These are phyloP conservation scores for Xerocomus potaroensis DNA, from an alignment of 768 basidiomycete species.

Conservation along the genomic window DNA sequence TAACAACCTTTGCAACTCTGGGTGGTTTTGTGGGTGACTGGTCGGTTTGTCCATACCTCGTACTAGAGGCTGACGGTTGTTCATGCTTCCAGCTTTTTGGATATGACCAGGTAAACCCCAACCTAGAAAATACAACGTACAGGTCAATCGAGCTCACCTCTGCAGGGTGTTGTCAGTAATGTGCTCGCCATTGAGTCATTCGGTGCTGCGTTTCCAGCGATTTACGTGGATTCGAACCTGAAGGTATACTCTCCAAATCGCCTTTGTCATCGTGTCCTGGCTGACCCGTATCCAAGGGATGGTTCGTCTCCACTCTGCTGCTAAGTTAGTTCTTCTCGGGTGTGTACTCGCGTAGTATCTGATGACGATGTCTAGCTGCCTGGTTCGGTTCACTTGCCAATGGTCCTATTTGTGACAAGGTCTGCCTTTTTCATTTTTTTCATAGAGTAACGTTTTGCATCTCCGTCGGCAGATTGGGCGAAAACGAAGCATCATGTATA, in stretches of 20 bases:
- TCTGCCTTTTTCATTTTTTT: neutral
- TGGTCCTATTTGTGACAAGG: slow-evolving; percentile 31
- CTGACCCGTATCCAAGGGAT: slow-evolving; percentile 21
- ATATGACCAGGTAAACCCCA: slow-evolving; percentile 24
- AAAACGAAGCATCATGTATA: slow-evolving; percentile 25
- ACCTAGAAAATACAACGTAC: neutral
- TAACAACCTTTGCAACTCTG: slow-evolving; percentile 30
- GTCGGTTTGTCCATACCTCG: neutral
- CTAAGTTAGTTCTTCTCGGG: slow-evolving; percentile 17
- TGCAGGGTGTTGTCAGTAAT: slow-evolving; percentile 30
- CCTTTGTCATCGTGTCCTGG: neutral
- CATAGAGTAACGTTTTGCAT: neutral
- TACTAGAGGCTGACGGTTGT: neutral
- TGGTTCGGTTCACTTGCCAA: slow-evolving; percentile 29
- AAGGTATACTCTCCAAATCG: slow-evolving; percentile 13
- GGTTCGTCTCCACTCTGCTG: slow-evolving; percentile 29
- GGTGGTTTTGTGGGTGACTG: slow-evolving; percentile 28
- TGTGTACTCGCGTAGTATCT: neutral
- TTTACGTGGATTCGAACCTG: slow-evolving; percentile 26
- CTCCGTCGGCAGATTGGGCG: slow-evolving; percentile 21
- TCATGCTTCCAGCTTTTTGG: slow-evolving; percentile 25
- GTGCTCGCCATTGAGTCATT: slow-evolving; percentile 34
- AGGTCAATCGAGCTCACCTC: neutral
- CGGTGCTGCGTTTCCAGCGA: slow-evolving; percentile 30
- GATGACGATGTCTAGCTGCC: slow-evolving; percentile 22